Conservation (phyloP, 768 basidiomycete genomes). For the Lentinula boryana region DNA sequence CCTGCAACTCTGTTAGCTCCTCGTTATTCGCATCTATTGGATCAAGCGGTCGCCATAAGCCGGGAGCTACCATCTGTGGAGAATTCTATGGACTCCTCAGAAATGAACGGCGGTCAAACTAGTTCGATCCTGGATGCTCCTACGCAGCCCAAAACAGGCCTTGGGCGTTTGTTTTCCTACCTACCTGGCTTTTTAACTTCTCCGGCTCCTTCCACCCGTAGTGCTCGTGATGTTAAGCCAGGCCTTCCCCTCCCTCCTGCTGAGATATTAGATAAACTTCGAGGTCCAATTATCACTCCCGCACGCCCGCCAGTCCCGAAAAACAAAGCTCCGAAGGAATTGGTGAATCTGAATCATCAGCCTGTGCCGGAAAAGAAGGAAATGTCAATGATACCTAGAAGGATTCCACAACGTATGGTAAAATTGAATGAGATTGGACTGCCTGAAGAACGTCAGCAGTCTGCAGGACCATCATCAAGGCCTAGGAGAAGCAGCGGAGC, state of each 20-base stretch:
- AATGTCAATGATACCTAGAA: slow-evolving; percentile 38
- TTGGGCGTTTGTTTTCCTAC: slow-evolving; percentile 43
- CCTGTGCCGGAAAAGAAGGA: slow-evolving; percentile 30
- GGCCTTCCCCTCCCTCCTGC: slow-evolving; percentile 53
- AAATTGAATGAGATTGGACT: slow-evolving; percentile 45
- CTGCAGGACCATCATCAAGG: slow-evolving; percentile 17
- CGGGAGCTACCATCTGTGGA: slow-evolving; percentile 6
- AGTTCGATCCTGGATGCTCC: not conserved
- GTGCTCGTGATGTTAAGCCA: slow-evolving; percentile 20
- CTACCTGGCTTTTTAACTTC: slow-evolving; percentile 44
- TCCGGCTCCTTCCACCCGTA: slow-evolving; percentile 16
- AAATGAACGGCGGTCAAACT: not conserved
- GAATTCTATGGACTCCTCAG: not conserved
- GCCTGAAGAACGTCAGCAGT: slow-evolving; percentile 19
- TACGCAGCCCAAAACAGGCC: not conserved
- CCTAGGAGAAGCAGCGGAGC: slow-evolving; percentile 58
- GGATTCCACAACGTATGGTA: slow-evolving; percentile 41
- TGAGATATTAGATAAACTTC: slow-evolving; percentile 40
- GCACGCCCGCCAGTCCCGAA: slow-evolving; percentile 41
- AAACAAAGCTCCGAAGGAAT: slow-evolving; percentile 52
- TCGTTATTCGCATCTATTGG: slow-evolving; percentile 51
- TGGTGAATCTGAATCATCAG: slow-evolving; percentile 55
- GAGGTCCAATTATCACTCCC: slow-evolving; percentile 58
- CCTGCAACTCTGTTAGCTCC: slow-evolving; percentile 44
- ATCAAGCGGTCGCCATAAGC: slow-evolving; percentile 43